These are phyloP conservation scores for Russula ochroleuca DNA, from an alignment of 768 basidiomycete genomes.

Conservation along the genomic window DNA sequence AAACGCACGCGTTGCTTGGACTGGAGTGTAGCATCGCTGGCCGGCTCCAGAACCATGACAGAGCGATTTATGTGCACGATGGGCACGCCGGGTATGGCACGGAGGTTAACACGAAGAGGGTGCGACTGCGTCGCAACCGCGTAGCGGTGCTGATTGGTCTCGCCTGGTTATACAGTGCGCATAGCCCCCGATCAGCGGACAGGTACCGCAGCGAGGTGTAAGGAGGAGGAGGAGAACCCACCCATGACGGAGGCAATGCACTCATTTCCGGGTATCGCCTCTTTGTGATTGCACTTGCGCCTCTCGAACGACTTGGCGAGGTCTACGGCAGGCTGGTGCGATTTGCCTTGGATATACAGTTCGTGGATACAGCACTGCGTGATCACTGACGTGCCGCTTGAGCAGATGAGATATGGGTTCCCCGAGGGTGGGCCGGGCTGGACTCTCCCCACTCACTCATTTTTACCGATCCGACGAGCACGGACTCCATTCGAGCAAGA, in stretches of 20 bases:
- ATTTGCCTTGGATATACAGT: constrained; percentile 78
- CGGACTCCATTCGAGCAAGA: constrained; percentile 63
- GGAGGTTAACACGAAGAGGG: constrained; percentile 61
- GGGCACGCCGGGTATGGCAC: constrained; percentile 77
- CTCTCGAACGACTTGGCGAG: constrained; percentile 92
- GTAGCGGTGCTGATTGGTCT: constrained; percentile 89
- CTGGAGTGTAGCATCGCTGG: constrained; percentile 69
- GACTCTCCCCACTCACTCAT: constrained; percentile 61
- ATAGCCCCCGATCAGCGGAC: not conserved
- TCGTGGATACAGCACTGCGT: constrained; percentile 97
- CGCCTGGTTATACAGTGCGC: constrained; percentile 43
- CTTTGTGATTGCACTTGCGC: constrained; percentile 90
- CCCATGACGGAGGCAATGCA: constrained; percentile 82
- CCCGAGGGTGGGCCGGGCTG: no score
- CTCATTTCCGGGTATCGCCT: constrained; percentile 78
- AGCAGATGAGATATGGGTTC: constrained; percentile 30
- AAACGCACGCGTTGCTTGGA: constrained; percentile 57
- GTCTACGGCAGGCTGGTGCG: constrained; percentile 72
- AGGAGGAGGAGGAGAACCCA: constrained; percentile 35
- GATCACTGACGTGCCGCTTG: constrained; percentile 75
- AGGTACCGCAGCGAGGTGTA: not conserved
- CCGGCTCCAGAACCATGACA: constrained; percentile 91
- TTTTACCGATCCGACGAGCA: constrained; percentile 85
- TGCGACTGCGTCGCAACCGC: constrained; percentile 82
- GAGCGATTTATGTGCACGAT: constrained; percentile 88